Evolutionary conservation across 495 filamentous ascomycete genomes (phyloP), one percentile per base, ranked within the genome.

Genomic region (Trichoderma virens): DNA sequence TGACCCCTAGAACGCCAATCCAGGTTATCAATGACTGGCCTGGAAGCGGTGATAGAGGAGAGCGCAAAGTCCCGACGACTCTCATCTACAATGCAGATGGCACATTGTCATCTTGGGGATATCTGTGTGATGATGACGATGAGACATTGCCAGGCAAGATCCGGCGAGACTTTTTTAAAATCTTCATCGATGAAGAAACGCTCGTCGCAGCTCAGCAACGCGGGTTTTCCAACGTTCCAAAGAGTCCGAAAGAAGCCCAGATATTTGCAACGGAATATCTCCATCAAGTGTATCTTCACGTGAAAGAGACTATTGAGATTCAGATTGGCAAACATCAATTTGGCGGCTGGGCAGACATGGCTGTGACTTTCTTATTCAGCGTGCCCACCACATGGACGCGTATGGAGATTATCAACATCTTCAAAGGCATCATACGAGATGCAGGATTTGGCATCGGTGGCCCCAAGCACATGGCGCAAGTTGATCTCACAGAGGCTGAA

Each of bases 401-500:
- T 63, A 74, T 80, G 32, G 74, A 78, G 2, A 83, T 84, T 62
- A 79, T 90, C 54, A 82, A 85, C 68, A 73, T 79, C 62, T 88
- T 84, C 62, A 76, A 79, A 66, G 65, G 62, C 8, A 76, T 85
- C 28, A 78, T 87, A 27, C 61, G 72, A 23, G 66, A 70, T 5
- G 82, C 83, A 4, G 83, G 86, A 3, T 84, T 83, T 68, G 80
- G 80, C 8, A 66, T 67, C 4, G 77, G 78, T 41, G 74, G 75
- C 2, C 61, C 64, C 0, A 71, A 71, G 20, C 83, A 87, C 70
- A 73, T 71, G 5, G 81, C 80, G 1, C 70, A 67, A n/a, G 84
- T 90, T 47, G 83, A 84, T n/a, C 70, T 89, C 18, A 90, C 87
- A 0, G 87, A 90, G 69, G 85, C 86, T 4, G 86, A 89, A 70